A percentile compares a stretch with the other conserved stretches of the same genome.
Conservation (phyloP, 805 yeast species). For the Metschnikowia corniflorae region DNA sequence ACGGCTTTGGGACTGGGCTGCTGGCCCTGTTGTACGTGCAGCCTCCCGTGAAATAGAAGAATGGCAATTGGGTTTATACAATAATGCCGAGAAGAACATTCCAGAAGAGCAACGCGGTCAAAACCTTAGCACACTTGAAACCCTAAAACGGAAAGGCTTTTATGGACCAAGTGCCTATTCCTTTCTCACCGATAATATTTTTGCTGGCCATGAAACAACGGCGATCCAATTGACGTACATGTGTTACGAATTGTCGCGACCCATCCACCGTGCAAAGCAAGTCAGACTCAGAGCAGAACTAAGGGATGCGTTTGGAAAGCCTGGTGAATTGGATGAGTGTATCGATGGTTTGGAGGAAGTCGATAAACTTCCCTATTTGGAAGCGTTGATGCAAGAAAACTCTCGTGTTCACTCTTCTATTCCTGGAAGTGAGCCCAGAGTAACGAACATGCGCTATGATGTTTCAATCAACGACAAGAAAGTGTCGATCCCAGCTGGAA, state of each 20-base stretch:
- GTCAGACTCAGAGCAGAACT: slow-evolving; percentile 46
- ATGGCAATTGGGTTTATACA: slow-evolving; percentile 44
- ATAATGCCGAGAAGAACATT: slow-evolving; percentile 31
- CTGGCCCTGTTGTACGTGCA: slow-evolving; percentile 34
- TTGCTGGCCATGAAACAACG: slow-evolving; percentile 75
- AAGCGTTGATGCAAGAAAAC: slow-evolving; percentile 61
- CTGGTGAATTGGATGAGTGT: slow-evolving; percentile 18
- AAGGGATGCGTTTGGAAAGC: slow-evolving; percentile 29
- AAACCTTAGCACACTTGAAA: slow-evolving; percentile 32
- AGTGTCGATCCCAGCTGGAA: slow-evolving; percentile 45
- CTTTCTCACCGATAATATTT: slow-evolving; percentile 55
- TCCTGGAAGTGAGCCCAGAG: slow-evolving; percentile 70
- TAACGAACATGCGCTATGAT: slow-evolving; percentile 31
- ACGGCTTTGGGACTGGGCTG: slow-evolving; percentile 47
- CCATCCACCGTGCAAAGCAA: slow-evolving; percentile 45
- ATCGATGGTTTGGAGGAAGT: slow-evolving; percentile 37
- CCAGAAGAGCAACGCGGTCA: slow-evolving; percentile 19
- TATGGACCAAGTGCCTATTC: slow-evolving; percentile 35
- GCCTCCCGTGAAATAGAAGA: slow-evolving; percentile 39
- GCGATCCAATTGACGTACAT: slow-evolving; percentile 46
- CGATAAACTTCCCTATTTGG: slow-evolving; percentile 53
- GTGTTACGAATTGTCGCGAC: slow-evolving; percentile 56
- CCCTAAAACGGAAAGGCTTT: slow-evolving; percentile 31
- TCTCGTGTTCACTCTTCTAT: slow-evolving; percentile 64
- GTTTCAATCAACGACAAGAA: slow-evolving; percentile 15